Evolutionary conservation across 495 filamentous ascomycete genomes (phyloP).

Genomic region (Trichodelitschia bisporula): DNA sequence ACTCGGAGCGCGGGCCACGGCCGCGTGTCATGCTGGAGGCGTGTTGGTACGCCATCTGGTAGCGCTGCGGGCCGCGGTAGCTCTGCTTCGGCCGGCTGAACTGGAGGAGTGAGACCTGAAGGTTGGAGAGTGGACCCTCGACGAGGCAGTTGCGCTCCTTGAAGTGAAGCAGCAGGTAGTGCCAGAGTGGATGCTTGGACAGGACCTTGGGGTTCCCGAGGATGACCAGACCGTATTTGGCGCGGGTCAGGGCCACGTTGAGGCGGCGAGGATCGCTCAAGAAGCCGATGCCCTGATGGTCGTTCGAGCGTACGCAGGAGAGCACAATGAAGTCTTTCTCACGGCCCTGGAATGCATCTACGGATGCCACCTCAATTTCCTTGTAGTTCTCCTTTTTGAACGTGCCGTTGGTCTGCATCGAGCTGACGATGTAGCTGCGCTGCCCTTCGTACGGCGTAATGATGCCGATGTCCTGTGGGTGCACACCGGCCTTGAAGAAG

Average conservation of each 20-base stretch:
- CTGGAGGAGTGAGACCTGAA: slow-evolving; percentile 84
- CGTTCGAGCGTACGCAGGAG: slow-evolving; percentile 95
- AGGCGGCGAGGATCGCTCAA: slow-evolving; percentile 93
- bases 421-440: slow-evolving; percentile 92
- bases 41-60: slow-evolving; percentile 61
- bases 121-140: slow-evolving; percentile 85
- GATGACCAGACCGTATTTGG: slow-evolving; percentile 88
- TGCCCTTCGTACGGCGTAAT: slow-evolving; percentile 98
- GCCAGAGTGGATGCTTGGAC: slow-evolving; percentile 95
- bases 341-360: slow-evolving; percentile 96
- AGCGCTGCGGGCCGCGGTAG: slow-evolving; percentile 75
- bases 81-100: slow-evolving; percentile 83
- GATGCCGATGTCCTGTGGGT: slow-evolving; percentile 78
- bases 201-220: slow-evolving; percentile 96
- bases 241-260: slow-evolving; percentile 94
- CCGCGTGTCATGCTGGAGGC: slow-evolving; percentile 26
- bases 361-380: slow-evolving; percentile 94
- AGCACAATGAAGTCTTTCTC: slow-evolving; percentile 99
- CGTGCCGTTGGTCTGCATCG: slow-evolving; percentile 90
- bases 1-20: slow-evolving; percentile 39
- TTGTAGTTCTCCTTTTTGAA: slow-evolving; percentile 99
- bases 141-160: slow-evolving; percentile 94
- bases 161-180: slow-evolving; percentile 87
- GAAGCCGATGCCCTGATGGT: slow-evolving; percentile 98
- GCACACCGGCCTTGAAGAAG: slow-evolving; percentile 98